Conservation (phyloP, 805 yeast genomes). For the Kuraishia borneana region DNA sequence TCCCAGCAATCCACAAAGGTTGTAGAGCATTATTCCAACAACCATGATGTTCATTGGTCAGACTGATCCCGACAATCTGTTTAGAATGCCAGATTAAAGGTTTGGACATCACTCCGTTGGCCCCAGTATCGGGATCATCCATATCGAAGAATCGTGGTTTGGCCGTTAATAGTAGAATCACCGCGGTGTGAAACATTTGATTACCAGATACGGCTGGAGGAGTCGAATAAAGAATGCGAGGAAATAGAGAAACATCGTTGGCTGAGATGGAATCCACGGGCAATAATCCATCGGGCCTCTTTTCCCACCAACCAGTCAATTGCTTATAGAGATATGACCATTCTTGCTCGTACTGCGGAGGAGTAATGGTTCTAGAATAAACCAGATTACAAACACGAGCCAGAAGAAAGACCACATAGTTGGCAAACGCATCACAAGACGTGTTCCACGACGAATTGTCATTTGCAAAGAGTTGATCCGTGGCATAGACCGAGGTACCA, state of each 20-base stretch:
- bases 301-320: slow-evolving; percentile 22
- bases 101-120: neutral
- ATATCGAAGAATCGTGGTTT: slow-evolving; percentile 25
- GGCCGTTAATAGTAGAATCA: slow-evolving; percentile 24
- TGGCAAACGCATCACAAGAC: slow-evolving; percentile 15
- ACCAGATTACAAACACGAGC: slow-evolving; percentile 25
- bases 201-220: slow-evolving; percentile 26
- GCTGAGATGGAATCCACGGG: slow-evolving; percentile 18
- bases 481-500: slow-evolving; percentile 9
- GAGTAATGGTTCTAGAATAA: slow-evolving; percentile 8
- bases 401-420: slow-evolving; percentile 23
- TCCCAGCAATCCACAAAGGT: slow-evolving; percentile 15
- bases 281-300: slow-evolving; percentile 22
- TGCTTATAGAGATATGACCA: slow-evolving; percentile 30
- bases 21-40: slow-evolving; percentile 14
- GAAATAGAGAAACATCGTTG: slow-evolving; percentile 19
- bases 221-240: slow-evolving; percentile 22
- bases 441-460: slow-evolving; percentile 4
- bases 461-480: neutral
- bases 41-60: slow-evolving; percentile 13
- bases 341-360: slow-evolving; percentile 14
- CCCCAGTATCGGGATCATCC: neutral
- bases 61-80: slow-evolving; percentile 22
- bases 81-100: slow-evolving; percentile 28
- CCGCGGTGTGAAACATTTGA: slow-evolving; percentile 26